Base-by-base conservation (phyloP, 768 basidiomycete genomes). In the Naematelia aurantialba region DNA sequence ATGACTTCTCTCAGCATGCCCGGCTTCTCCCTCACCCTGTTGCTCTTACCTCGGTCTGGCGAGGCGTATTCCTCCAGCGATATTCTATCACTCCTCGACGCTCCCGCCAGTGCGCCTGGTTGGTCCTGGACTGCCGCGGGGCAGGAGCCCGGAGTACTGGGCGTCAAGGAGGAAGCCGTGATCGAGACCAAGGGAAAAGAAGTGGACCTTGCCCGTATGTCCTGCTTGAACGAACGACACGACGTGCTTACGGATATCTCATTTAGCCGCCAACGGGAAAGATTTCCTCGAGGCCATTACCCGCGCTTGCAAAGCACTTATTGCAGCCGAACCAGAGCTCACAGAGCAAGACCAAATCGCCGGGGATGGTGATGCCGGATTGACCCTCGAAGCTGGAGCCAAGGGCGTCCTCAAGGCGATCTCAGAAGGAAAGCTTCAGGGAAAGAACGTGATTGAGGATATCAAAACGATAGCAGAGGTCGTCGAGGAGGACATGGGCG, bases 341-440 rank as follows among this genome's bases (percentile, higher is more conserved):
- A 97, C 93, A 13, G 79, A 82, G 19, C 88, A 90, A 85, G 94
- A 99, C 75, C 87, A 83, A 58, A 87, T 97, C 55, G 89, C 89
- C 1, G 94, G 94, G 24, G 94, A 98, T 71, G 94, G 94, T 4
- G 84, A 86, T 68, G 85, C 84, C 48, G 84, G 85, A 8, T 76
- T 81, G 39, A 85, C 84, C 4, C 83, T 85, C 59, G 79, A 81
- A 80, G 84, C 85, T 11, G 93, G 93, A 34, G 78, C 75, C 1
- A 67, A 75, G 21, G 78, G 82, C 14, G 83, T 91, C 5, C 80
- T 89, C 19, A 78, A 81, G 49, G 82, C 81, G 57, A 80, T 91
- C 17, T 66, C 80, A 4, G 77, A 81, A 21, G 84, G 84, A 1
- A 78, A 71, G 27, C 81, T 93, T 49, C 79, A 78, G 8, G 88